These are phyloP conservation scores for Nematocida homosporus DNA, from an alignment of 371 early-diverging fungal genomes.

Conservation along the genomic window DNA sequence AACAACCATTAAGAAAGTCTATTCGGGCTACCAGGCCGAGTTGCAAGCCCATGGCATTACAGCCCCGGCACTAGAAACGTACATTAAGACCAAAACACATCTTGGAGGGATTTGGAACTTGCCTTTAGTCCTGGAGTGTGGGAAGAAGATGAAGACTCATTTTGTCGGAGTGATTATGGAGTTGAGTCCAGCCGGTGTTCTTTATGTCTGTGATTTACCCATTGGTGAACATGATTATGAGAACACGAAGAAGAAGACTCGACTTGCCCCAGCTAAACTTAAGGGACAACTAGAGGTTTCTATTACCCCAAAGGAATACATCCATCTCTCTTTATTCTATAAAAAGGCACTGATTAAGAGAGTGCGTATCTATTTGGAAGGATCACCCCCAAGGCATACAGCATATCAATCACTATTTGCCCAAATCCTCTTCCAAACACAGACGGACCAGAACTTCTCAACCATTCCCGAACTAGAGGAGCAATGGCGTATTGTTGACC, in stretches of 20 bases:
- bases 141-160: conserved; percentile 40
- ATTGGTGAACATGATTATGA: conserved; percentile 12
- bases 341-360: conserved; percentile 27
- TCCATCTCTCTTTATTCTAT: conserved; percentile 11
- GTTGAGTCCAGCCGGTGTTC: not conserved
- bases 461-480: conserved; percentile 25
- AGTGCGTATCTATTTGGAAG: conserved; percentile 7
- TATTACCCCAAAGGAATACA: conserved; percentile 47
- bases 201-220: not conserved
- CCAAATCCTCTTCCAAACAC: conserved; percentile 5
- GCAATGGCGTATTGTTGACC: conserved; percentile 53
- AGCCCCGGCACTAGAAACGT: conserved; percentile 13
- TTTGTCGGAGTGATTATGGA: conserved; percentile 39
- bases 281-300: conserved; percentile 17
- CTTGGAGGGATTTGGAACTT: conserved; percentile 26
- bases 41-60: not conserved
- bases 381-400: not conserved
- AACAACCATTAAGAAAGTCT: conserved; percentile 16
- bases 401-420: conserved; percentile 42
- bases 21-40: conserved; percentile 1
- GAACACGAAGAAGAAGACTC: conserved; percentile 10
- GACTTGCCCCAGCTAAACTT: not conserved
- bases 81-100: conserved; percentile 14
- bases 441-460: conserved; percentile 9
- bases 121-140: conserved; percentile 30